A percentile compares a stretch with the other conserved stretches of the same genome.
Conservation (phyloP, 306 rosid genomes). For the Begonia loranthoides region DNA sequence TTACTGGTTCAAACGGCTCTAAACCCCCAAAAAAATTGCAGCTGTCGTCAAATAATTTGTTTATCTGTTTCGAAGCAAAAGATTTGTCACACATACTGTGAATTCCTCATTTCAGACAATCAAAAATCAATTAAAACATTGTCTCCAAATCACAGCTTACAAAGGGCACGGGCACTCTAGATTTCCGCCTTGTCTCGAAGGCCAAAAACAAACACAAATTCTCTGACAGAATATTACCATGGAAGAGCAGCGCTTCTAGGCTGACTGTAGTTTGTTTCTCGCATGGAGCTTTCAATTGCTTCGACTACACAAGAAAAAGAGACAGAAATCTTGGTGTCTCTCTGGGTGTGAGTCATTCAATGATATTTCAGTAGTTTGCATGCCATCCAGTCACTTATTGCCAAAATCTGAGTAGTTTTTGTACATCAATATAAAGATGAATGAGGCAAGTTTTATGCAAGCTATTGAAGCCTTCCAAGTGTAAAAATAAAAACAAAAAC, state of each 20-base stretch:
- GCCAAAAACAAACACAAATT: conserved; percentile 20
- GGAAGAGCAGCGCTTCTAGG: no score
- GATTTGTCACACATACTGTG: no score
- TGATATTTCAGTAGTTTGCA: conserved; percentile 26
- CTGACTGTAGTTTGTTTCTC: no score
- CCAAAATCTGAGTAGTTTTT: conserved; percentile 33
- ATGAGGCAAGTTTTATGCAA: no score
- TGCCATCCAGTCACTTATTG: conserved; percentile 58
- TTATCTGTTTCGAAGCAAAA: no score
- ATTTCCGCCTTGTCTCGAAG: conserved; percentile 21
- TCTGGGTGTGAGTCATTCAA: conserved; percentile 22
- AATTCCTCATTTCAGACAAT: conserved; percentile 32
- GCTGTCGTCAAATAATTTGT: no score
- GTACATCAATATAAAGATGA: no score
- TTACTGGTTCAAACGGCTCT: no score
- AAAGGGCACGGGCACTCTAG: conserved; percentile 30
- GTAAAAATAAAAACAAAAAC: no score
- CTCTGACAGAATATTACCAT: conserved; percentile 19
- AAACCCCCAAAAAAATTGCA: no score
- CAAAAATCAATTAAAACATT: conserved; percentile 24
- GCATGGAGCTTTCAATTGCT: conserved; percentile 28
- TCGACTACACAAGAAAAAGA: conserved; percentile 37
- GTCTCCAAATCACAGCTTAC: conserved; percentile 23
- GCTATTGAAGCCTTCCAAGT: no score
- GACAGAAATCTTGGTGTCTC: conserved; percentile 36